phyloP scores from a whole-genome alignment of 2,329 filamentous ascomycete genomes.

The Curvularia sp. region DNA sequence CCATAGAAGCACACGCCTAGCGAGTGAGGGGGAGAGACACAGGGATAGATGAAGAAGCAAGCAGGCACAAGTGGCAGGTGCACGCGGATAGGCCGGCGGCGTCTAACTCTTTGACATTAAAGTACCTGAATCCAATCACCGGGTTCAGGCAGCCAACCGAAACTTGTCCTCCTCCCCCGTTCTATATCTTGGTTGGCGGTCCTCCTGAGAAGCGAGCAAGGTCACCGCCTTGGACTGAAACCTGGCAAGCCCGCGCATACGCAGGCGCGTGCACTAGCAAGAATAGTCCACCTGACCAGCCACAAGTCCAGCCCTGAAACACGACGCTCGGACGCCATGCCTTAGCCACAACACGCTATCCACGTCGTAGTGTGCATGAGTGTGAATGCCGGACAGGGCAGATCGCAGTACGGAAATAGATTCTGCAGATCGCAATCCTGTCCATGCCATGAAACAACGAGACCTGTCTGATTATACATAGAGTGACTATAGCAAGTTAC shows the following conservation, averaged over 20 bases:
- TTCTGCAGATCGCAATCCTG: neutral
- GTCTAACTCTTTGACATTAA: constrained; percentile 18
- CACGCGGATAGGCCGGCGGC: constrained; percentile 36
- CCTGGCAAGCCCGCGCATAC: constrained; percentile 11
- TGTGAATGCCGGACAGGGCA: neutral
- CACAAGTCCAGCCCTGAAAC: constrained; percentile 4
- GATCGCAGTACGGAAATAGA: neutral
- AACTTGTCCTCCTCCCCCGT: constrained; percentile 6
- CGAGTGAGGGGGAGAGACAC: constrained; percentile 21
- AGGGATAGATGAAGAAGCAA: constrained; percentile 14
- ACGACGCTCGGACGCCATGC: constrained; percentile 4
- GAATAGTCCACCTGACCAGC: constrained; percentile 11
- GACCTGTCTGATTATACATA: neutral
- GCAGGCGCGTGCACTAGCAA: constrained; percentile 14
- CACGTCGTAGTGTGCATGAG: neutral
- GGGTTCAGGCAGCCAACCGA: constrained; percentile 13
- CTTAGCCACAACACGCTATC: constrained; percentile 21
- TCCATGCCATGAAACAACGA: neutral
- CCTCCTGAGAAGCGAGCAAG: constrained; percentile 19
- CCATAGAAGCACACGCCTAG: constrained; percentile 15
- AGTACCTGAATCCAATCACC: constrained; percentile 23
- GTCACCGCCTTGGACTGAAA: constrained; percentile 13
- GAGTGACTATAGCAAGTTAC: neutral
- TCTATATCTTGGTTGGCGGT: constrained; percentile 16
- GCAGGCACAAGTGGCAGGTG: constrained; percentile 26